Conservation (phyloP, 495 filamentous ascomycete genomes). For the Parachaetomium inaequale region DNA sequence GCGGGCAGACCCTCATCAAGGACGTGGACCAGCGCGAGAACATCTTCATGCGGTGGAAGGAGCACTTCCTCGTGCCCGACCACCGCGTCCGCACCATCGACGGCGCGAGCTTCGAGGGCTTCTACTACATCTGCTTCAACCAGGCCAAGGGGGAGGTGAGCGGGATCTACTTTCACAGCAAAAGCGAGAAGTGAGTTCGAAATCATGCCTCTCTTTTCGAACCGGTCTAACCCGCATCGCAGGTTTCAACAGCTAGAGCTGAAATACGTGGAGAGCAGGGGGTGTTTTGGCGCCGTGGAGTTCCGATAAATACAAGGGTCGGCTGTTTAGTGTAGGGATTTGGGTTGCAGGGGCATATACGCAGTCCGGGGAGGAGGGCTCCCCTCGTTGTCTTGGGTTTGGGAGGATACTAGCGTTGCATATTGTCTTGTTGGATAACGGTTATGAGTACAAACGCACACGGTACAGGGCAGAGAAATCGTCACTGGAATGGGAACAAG, state of each 20-base stretch:
- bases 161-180: slow-evolving; percentile 97
- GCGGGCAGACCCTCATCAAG: slow-evolving; percentile 47
- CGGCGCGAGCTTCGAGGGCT: slow-evolving; percentile 96
- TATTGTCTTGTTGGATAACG: slow-evolving; percentile 5
- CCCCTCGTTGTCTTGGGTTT: slow-evolving; percentile 1
- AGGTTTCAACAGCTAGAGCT: slow-evolving; percentile 93
- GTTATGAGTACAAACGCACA: not conserved
- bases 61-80: slow-evolving; percentile 95
- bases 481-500: not conserved
- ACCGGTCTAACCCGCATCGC: slow-evolving; percentile 1
- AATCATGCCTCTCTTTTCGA: not conserved
- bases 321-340: not conserved
- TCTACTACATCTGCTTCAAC: slow-evolving; percentile 99
- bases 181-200: slow-evolving; percentile 84
- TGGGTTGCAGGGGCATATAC: not conserved
- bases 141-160: slow-evolving; percentile 78
- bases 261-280: slow-evolving; percentile 76
- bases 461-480: not conserved
- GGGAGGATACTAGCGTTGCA: slow-evolving; percentile 15
- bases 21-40: slow-evolving; percentile 81
- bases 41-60: slow-evolving; percentile 99
- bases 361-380: not conserved
- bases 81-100: slow-evolving; percentile 85
- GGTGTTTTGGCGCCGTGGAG: slow-evolving; percentile 85
- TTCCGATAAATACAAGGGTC: slow-evolving; percentile 65